Percentiles rank a stretch among this genome's conserved stretches.
Conservation (phyloP, 495 filamentous ascomycete genomes). For the Aspergillus coremiiformis region DNA sequence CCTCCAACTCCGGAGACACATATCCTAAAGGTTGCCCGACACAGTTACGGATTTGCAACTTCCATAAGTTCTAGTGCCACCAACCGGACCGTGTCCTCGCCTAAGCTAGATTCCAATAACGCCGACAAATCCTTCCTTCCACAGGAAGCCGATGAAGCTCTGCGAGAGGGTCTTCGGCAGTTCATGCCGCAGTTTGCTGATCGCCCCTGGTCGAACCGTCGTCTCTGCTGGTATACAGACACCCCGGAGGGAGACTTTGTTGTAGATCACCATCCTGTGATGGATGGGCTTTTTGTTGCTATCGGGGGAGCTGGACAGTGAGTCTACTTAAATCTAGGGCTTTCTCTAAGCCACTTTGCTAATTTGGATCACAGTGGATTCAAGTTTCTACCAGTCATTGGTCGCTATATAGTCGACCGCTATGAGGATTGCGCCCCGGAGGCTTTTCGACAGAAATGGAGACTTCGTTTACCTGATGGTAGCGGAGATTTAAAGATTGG, state of each 20-base stretch:
- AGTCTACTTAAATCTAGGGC: constrained; percentile 3
- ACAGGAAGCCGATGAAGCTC: constrained; percentile 48
- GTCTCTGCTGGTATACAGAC: constrained; percentile 45
- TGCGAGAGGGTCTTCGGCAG: constrained; percentile 49
- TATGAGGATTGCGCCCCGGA: not conserved
- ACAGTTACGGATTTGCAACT: constrained; percentile 61
- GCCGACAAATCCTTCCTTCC: constrained; percentile 35
- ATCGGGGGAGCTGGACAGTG: constrained; percentile 71
- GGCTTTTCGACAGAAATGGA: not conserved
- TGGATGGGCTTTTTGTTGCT: constrained; percentile 59
- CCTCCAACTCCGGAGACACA: constrained; percentile 47
- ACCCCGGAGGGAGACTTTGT: constrained; percentile 69
- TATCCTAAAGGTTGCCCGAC: constrained; percentile 67
- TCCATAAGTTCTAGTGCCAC: constrained; percentile 25
- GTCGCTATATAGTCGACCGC: not conserved
- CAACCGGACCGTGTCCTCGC: constrained; percentile 18
- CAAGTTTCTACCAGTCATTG: not conserved
- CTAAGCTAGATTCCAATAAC: constrained; percentile 26
- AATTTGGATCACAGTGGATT: not conserved
- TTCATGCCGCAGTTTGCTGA: constrained; percentile 52
- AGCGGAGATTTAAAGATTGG: not conserved
- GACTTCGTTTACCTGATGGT: not conserved
- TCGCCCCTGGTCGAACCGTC: constrained; percentile 47
- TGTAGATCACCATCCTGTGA: constrained; percentile 59
- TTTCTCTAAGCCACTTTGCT: not conserved